Conservation (phyloP, 768 basidiomycete species). For the Cystofilobasidium ferigula region DNA sequence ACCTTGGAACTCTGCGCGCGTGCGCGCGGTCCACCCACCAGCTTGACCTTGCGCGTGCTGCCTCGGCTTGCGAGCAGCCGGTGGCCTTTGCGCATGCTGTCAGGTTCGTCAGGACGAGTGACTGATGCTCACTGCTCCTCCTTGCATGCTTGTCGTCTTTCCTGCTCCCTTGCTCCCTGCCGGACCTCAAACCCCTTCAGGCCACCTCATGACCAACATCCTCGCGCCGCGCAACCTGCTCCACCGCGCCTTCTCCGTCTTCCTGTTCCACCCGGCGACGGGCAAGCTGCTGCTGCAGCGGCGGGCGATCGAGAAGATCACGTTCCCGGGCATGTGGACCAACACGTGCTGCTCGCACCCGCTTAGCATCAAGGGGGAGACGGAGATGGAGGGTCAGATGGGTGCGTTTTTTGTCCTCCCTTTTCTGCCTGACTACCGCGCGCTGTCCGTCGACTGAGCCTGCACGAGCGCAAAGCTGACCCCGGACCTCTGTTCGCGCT, state of each 20-base stretch:
- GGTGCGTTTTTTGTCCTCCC: constrained; percentile 32
- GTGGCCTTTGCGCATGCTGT: no score
- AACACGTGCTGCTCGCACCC: constrained; percentile 99
- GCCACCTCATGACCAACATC: constrained; percentile 96
- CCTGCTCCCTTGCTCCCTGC: background rate
- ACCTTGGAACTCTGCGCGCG: background rate
- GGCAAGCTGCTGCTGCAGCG: constrained; percentile 89
- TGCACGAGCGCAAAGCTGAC: no score
- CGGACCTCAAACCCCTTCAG: constrained; percentile 40
- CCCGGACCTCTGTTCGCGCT: background rate
- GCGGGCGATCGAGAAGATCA: constrained; percentile 95
- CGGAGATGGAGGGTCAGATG: constrained; percentile 64
- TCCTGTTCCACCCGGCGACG: constrained; percentile 87
- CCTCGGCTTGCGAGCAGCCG: no score
- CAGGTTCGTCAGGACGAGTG: no score
- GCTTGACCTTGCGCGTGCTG: no score
- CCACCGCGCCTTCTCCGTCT: constrained; percentile 95
- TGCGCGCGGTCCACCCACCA: no score
- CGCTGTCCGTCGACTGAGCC: background rate
- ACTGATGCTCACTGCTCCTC: no score
- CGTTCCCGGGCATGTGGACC: constrained; percentile 99
- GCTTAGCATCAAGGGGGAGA: constrained; percentile 57
- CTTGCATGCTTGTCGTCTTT: background rate
- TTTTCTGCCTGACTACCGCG: background rate
- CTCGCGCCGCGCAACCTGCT: constrained; percentile 51